Evolutionary conservation across 805 yeast species (phyloP).

Genomic region (Ogataea trehalophila): DNA sequence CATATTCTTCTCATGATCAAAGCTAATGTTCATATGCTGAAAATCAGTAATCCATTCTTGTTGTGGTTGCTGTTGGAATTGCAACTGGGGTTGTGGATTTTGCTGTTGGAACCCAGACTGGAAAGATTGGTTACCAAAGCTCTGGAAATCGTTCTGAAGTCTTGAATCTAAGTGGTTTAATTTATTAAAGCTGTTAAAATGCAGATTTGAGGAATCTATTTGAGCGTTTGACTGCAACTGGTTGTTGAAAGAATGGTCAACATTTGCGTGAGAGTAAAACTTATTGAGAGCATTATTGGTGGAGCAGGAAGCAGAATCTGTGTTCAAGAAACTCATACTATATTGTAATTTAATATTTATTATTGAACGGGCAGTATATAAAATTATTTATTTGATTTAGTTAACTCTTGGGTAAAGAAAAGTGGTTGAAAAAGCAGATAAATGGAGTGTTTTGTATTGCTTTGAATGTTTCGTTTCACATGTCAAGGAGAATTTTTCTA

Average conservation of each 20-base stretch:
- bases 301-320: constrained; percentile 36
- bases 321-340: constrained; percentile 11
- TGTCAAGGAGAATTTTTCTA: background rate
- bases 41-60: constrained; percentile 22
- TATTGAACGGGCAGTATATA: background rate
- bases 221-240: constrained; percentile 22
- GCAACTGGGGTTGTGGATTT: background rate
- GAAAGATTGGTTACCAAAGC: constrained; percentile 19
- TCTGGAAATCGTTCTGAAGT: constrained; percentile 37
- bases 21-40: constrained; percentile 12
- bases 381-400: too few relatives aligned
- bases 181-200: constrained; percentile 9
- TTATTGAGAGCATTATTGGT: constrained; percentile 41
- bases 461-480: background rate
- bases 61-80: background rate
- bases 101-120: background rate
- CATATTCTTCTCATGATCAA: background rate
- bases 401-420: too few relatives aligned
- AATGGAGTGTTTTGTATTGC: too few relatives aligned
- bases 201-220: background rate
- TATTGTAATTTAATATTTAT: background rate
- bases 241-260: constrained; percentile 37
- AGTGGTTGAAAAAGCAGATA: too few relatives aligned
- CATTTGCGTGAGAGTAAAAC: constrained; percentile 36
- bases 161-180: constrained; percentile 26